A percentile compares a stretch with the other conserved stretches of the same genome.
Evolutionary conservation across 495 filamentous ascomycete genomes (phyloP).

Genomic region (Chaetomidium leptoderma): DNA sequence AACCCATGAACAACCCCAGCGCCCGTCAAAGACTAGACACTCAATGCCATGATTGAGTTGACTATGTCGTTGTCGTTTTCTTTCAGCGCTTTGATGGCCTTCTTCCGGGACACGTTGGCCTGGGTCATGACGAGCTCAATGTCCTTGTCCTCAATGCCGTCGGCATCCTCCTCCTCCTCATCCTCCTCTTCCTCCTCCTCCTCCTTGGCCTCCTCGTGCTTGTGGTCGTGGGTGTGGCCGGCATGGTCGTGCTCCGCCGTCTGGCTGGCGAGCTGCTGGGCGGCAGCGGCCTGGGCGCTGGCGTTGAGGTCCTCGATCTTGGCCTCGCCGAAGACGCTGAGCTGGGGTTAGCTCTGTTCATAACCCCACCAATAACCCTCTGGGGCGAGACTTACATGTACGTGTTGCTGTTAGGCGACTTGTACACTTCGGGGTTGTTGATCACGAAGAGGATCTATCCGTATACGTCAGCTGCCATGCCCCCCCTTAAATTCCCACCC

Average conservation of each 20-base stretch:
- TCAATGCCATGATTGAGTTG: slow-evolving; percentile 99
- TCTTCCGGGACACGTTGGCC: slow-evolving; percentile 92
- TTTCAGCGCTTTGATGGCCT: slow-evolving; percentile 96
- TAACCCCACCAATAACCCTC: neutral
- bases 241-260: slow-evolving; percentile 65
- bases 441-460: slow-evolving; percentile 95
- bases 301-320: slow-evolving; percentile 99
- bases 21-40: slow-evolving; percentile 61
- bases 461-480: slow-evolving; percentile 26
- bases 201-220: slow-evolving; percentile 64
- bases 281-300: slow-evolving; percentile 88
- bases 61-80: slow-evolving; percentile 99
- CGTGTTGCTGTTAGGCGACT: slow-evolving; percentile 95
- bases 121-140: slow-evolving; percentile 99
- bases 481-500: neutral
- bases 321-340: slow-evolving; percentile 97
- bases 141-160: slow-evolving; percentile 94
- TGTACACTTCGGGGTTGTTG: slow-evolving; percentile 99
- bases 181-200: slow-evolving; percentile 94
- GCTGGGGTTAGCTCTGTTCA: slow-evolving; percentile 8
- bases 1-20: slow-evolving; percentile 5
- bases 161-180: slow-evolving; percentile 89
- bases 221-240: slow-evolving; percentile 60
- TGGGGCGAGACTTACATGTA: slow-evolving; percentile 75
- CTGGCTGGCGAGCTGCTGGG: slow-evolving; percentile 79